phyloP scores from a whole-genome alignment of 1,284 basidiomycete genomes.

The Puccinia polysora region DNA sequence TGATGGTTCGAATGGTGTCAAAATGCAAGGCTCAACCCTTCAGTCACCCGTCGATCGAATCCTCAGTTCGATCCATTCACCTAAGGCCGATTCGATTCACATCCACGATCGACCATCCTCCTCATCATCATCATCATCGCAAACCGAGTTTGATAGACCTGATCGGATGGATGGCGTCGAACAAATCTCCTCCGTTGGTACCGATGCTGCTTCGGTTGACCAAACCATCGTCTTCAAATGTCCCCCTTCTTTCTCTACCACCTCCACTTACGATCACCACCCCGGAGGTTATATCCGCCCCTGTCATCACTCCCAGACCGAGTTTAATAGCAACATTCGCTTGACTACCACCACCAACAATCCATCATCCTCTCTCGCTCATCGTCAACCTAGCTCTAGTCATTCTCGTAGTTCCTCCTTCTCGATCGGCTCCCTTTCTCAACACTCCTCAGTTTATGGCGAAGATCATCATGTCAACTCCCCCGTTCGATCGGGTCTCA shows the following conservation, averaged over 20 bases:
- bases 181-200: conserved; percentile 1
- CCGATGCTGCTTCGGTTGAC: conserved; percentile 11
- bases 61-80: conserved; percentile 2
- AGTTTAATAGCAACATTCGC: too few relatives aligned
- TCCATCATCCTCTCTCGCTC: neutral
- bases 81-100: neutral
- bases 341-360: conserved; percentile 4
- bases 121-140: too few relatives aligned
- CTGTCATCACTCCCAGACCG: neutral
- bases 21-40: conserved; percentile 21
- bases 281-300: neutral
- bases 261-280: neutral
- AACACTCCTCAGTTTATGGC: conserved; percentile 35
- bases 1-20: conserved; percentile 24
- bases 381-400: conserved; percentile 23
- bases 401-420: conserved; percentile 33
- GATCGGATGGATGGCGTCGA: conserved; percentile 15
- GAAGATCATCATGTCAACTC: conserved; percentile 16
- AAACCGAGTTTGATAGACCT: neutral
- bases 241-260: conserved; percentile 1
- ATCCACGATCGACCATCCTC: conserved; percentile 13
- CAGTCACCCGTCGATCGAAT: conserved; percentile 20
- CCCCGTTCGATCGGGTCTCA: neutral
- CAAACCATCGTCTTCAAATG: conserved; percentile 19
- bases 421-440: conserved; percentile 28